Evolutionary conservation across 257 asterid species (phyloP).

Genomic region (Prunella vulgaris): DNA sequence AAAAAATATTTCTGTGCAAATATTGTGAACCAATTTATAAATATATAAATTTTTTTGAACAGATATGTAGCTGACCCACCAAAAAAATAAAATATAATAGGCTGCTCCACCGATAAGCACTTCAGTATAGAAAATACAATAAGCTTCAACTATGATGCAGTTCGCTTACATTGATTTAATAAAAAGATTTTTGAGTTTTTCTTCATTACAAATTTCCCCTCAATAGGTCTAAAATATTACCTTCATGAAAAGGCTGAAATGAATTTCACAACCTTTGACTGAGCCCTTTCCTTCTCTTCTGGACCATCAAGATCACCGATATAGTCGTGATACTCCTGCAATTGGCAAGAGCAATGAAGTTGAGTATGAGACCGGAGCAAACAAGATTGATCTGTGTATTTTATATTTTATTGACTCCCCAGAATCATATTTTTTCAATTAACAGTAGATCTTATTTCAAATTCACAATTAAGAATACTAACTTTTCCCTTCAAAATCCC

Average conservation of each 20-base stretch:
- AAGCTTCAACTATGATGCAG: constrained; percentile 8
- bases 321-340: constrained; percentile 85
- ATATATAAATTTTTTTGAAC: no score
- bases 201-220: neutral
- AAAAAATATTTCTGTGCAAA: no score
- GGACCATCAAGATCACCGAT: constrained; percentile 97
- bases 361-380: neutral
- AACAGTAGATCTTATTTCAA: neutral
- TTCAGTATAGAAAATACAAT: neutral
- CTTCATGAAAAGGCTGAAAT: constrained; percentile 53
- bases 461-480: neutral
- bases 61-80: neutral
- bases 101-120: neutral
- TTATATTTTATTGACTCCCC: neutral
- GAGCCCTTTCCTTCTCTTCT: constrained; percentile 93
- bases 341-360: constrained; percentile 2
- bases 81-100: no score
- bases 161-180: neutral
- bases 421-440: neutral
- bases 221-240: neutral
- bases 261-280: constrained; percentile 64
- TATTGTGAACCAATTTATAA: no score
- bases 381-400: neutral
- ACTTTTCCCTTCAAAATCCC: neutral
- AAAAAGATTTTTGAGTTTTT: neutral